Percentiles rank a stretch among this genome's conserved stretches.
These are phyloP conservation scores for Botrytis galanthina DNA, from an alignment of 2,329 filamentous ascomycete genomes.

Conservation along the genomic window DNA sequence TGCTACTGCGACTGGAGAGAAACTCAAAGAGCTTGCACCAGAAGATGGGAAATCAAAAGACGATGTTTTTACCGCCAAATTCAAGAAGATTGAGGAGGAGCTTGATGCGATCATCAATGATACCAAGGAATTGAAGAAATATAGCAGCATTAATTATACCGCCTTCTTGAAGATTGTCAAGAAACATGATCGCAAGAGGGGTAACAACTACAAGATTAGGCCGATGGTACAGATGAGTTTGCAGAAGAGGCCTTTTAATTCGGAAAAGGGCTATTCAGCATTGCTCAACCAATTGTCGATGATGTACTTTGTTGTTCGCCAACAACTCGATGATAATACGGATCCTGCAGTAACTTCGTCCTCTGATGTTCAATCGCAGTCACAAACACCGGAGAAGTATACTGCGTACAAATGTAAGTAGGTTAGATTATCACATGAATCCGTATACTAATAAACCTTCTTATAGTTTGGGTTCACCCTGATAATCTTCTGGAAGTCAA, in stretches of 20 bases:
- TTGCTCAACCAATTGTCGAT: constrained; percentile 86
- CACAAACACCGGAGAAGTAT: constrained; percentile 68
- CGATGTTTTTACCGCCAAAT: constrained; percentile 49
- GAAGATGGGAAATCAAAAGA: constrained; percentile 54
- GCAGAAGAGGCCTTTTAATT: constrained; percentile 89
- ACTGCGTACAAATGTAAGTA: constrained; percentile 79
- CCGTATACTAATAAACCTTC: constrained; percentile 36
- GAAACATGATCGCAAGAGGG: constrained; percentile 95
- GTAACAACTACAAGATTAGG: constrained; percentile 79
- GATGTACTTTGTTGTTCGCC: constrained; percentile 92
- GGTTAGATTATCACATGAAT: too few species aligned
- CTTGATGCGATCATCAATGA: constrained; percentile 87
- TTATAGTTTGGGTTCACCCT: constrained; percentile 82
- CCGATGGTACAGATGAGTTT: constrained; percentile 89
- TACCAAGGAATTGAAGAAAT: constrained; percentile 90
- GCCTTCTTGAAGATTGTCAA: constrained; percentile 98
- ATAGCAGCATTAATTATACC: constrained; percentile 94
- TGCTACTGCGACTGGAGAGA: constrained; percentile 58
- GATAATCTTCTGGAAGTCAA: constrained; percentile 97
- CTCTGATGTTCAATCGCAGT: constrained; percentile 49
- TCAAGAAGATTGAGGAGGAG: constrained; percentile 73
- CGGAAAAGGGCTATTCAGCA: constrained; percentile 82
- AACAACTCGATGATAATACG: constrained; percentile 66
- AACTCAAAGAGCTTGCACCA: constrained; percentile 75
- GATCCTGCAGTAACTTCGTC: constrained; percentile 41